Percentiles rank a stretch among this genome's conserved stretches.
These are phyloP conservation scores for Paracorniculantispora psalliotae DNA, from an alignment of 2,329 filamentous ascomycete species.

Conservation along the genomic window DNA sequence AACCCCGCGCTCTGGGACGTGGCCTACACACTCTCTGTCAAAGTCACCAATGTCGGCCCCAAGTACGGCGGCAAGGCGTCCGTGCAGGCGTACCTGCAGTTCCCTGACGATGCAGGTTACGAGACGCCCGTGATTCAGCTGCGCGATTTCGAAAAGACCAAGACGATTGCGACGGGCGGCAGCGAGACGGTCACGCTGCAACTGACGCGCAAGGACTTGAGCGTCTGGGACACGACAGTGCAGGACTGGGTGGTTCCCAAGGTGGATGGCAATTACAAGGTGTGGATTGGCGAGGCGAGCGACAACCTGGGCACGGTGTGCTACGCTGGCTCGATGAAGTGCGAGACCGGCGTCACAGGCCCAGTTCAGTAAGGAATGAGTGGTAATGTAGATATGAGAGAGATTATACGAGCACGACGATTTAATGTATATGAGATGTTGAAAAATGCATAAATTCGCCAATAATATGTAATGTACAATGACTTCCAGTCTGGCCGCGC, in stretches of 20 bases:
- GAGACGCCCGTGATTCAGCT: constrained; percentile 67
- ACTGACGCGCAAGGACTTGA: constrained; percentile 64
- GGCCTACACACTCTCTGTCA: constrained; percentile 37
- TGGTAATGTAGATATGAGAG: not conserved
- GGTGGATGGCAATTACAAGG: constrained; percentile 31
- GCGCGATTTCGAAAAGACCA: constrained; percentile 67
- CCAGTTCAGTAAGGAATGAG: not conserved
- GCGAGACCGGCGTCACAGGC: constrained; percentile 19
- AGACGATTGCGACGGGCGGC: constrained; percentile 47
- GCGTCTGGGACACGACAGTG: constrained; percentile 62
- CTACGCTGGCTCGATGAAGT: constrained; percentile 24
- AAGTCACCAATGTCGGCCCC: constrained; percentile 50
- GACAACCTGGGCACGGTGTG: constrained; percentile 30
- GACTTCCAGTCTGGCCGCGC: not conserved
- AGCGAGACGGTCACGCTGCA: constrained; percentile 49
- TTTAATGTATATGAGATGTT: not conserved
- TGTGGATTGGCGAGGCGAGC: constrained; percentile 37
- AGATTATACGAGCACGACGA: not conserved
- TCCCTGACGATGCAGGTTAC: constrained; percentile 31
- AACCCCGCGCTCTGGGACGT: constrained; percentile 60
- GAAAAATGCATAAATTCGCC: constrained; percentile 4
- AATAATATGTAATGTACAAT: constrained; percentile 5
- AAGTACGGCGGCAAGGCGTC: constrained; percentile 39
- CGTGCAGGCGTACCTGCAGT: constrained; percentile 42
- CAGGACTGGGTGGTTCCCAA: constrained; percentile 62